Evolutionary conservation across 2,329 filamentous ascomycete species (phyloP), one percentile per base, ranked within the genome.

Genomic region (Aspergillus proliferans): DNA sequence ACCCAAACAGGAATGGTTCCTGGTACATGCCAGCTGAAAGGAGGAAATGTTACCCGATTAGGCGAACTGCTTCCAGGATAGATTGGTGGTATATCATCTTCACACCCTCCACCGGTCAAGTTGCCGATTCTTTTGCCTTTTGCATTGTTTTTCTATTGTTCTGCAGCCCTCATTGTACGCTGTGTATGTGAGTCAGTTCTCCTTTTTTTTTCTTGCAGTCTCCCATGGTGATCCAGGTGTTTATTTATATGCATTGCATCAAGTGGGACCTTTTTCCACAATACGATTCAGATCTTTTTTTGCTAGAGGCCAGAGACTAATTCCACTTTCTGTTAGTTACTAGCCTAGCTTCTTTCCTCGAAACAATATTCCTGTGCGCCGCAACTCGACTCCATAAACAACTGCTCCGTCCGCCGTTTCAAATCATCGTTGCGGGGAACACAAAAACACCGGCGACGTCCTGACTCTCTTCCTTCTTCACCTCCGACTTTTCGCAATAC

Each of bases 171-270:
- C 28, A 19, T 15, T 22, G 22, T 28, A 12, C 10, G 10, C 26
- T 30, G 26, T 30, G 26, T 30, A 30, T 30, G 9, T 36, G 6
- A 18, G 34, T n/a, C 14, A 18, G n/a, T n/a, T 47, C 33, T 21
- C 15, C 18, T 15, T 30, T 9, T 33, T 33, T 22, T 6, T 18
- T 39, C 15, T n/a, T 33, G 10, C 3, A 21, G 28, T 43, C 43
- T 43, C 48, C 41, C 24, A 43, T 30, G 45, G 28, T 30, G 26
- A 21, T 18, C 18, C 34, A 3, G 43, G 40, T 51, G 46, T 51
- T 51, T 51, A 46, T 51, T 45, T 48, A 14, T 26, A 22, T 43
- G 12, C 36, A 30, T 47, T 28, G 48, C 42, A 43, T 48, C 15
- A 19, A 38, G 49, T 46, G 40, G 41, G 43, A 38, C 34, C 15